Conservation (phyloP, 2,329 filamentous ascomycete species). For the Aspergillus oerlinghausenensis region DNA sequence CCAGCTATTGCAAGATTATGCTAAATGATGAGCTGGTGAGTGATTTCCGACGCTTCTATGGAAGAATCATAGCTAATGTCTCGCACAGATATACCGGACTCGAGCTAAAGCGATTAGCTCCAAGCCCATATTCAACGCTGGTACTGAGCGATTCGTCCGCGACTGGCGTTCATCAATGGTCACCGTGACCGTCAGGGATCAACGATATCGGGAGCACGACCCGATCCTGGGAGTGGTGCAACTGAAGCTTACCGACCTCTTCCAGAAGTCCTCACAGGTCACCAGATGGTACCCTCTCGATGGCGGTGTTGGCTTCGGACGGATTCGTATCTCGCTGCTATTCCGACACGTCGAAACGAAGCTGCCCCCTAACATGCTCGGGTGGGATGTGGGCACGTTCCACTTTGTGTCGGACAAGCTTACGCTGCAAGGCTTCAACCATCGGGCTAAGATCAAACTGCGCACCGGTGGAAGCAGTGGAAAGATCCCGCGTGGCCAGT, state of each 20-base stretch:
- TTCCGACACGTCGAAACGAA: conserved; percentile 86
- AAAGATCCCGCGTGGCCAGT: conserved; percentile 61
- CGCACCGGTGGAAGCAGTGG: conserved; percentile 81
- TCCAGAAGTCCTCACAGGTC: conserved; percentile 79
- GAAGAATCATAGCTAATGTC: conserved; percentile 1
- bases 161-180: conserved; percentile 88
- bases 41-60: not conserved
- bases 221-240: conserved; percentile 91
- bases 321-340: conserved; percentile 79
- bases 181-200: conserved; percentile 83
- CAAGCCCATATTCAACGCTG: conserved; percentile 95
- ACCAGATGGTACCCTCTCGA: conserved; percentile 96
- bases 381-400: conserved; percentile 94
- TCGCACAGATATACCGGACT: conserved; percentile 72
- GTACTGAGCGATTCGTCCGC: conserved; percentile 85
- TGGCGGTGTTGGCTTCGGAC: conserved; percentile 87
- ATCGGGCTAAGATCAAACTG: conserved; percentile 64
- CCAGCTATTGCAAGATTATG: conserved; percentile 88
- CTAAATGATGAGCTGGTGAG: conserved; percentile 76
- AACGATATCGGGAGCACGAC: conserved; percentile 85
- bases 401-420: conserved; percentile 74
- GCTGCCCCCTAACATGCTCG: conserved; percentile 77
- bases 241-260: conserved; percentile 78
- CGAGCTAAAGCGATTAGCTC: conserved; percentile 88
- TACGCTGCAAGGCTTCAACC: conserved; percentile 58